A percentile compares a stretch with the other conserved stretches of the same genome.
Evolutionary conservation across 345 rosid genomes (phyloP).

Genomic region (Rhodamnia argentea): DNA sequence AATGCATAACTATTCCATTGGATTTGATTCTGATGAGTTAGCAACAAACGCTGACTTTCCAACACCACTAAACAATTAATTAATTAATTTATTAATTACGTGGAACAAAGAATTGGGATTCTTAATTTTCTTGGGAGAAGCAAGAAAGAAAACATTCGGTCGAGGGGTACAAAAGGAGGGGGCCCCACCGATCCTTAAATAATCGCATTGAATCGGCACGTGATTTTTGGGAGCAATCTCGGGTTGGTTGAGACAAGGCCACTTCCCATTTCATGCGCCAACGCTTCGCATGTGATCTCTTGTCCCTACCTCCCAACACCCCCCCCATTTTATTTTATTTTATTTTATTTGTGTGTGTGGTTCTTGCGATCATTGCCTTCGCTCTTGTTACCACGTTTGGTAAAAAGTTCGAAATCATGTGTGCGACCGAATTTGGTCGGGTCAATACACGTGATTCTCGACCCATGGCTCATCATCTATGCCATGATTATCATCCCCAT

Average conservation of each 20-base stretch:
- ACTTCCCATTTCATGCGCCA: neutral
- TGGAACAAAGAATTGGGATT: neutral
- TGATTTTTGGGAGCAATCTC: neutral
- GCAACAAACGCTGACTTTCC: neutral
- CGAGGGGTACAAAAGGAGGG: neutral
- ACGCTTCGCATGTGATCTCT: slow-evolving; percentile 22
- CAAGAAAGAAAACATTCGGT: neutral
- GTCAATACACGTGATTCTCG: neutral
- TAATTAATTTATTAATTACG: neutral
- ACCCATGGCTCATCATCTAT: neutral
- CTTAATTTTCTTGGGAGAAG: neutral
- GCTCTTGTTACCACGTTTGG: neutral
- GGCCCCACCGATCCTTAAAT: neutral
- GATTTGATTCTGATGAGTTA: too few relatives aligned
- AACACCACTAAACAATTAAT: neutral
- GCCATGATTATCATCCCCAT: neutral
- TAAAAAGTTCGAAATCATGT: neutral
- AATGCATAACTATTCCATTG: neutral
- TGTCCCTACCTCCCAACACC: neutral
- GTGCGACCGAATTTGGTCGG: rapidly evolving
- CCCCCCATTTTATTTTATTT: neutral
- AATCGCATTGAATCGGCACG: neutral
- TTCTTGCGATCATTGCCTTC: neutral
- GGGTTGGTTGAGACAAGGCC: neutral
- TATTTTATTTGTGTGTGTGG: rapidly evolving